phyloP scores from a whole-genome alignment of 345 rosid genomes.

The Kernera saxatilis region DNA sequence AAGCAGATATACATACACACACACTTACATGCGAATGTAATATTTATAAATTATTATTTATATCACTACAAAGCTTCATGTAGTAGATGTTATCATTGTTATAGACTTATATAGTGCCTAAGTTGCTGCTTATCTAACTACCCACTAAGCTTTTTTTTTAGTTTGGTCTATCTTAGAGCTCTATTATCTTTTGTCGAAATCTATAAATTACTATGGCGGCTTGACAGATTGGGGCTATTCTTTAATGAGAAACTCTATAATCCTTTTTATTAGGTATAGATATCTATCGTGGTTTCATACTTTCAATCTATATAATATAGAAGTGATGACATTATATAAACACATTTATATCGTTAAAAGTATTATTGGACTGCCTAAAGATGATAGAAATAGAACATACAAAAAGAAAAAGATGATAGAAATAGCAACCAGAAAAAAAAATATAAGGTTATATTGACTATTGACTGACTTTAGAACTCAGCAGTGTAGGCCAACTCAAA shows the following conservation, averaged over 20 bases:
- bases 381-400: neutral
- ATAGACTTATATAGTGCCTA: slow-evolving; percentile 19
- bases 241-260: slow-evolving; percentile 5
- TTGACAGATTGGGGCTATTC: slow-evolving; percentile 7
- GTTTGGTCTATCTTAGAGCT: slow-evolving; percentile 9
- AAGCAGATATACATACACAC: neutral
- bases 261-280: neutral
- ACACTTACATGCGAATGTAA: neutral
- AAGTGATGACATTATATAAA: slow-evolving; percentile 1
- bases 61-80: neutral
- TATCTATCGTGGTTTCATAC: neutral
- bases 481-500: slow-evolving; percentile 19
- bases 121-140: slow-evolving; percentile 27
- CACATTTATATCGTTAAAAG: neutral
- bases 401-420: neutral
- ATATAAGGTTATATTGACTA: neutral
- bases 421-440: slow-evolving; percentile 7
- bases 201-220: slow-evolving; percentile 20
- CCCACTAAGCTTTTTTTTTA: slow-evolving; percentile 15
- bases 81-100: slow-evolving; percentile 5
- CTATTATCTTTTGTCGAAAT: neutral
- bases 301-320: neutral
- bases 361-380: slow-evolving; percentile 9
- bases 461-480: slow-evolving; percentile 20
- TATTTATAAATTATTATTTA: too few species aligned